Evolutionary conservation across 352 stramenopile species (phyloP).

Genomic region (Thalassiosira ordinaria): DNA sequence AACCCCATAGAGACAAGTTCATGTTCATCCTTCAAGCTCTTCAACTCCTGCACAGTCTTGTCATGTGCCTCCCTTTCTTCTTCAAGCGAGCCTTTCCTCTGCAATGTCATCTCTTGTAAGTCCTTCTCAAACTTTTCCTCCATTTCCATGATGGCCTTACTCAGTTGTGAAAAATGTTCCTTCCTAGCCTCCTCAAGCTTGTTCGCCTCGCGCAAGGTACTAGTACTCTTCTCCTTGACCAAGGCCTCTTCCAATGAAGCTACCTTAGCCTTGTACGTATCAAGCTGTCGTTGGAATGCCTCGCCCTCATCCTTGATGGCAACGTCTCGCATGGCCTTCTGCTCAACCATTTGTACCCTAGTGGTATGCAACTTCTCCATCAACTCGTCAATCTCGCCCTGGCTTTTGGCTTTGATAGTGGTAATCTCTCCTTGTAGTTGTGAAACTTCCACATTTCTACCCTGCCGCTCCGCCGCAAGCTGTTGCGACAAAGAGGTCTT

Average conservation of each 20-base stretch:
- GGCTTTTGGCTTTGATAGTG: neutral
- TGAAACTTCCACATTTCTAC: neutral
- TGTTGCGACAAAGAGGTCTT: slow-evolving; percentile 4
- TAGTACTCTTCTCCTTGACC: slow-evolving; percentile 5
- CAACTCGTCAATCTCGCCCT: neutral
- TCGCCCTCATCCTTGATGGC: neutral
- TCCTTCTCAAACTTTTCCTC: neutral
- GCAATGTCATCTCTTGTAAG: neutral
- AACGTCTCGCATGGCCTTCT: neutral
- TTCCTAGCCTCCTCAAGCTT: neutral
- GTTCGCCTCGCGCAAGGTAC: slow-evolving; percentile 5
- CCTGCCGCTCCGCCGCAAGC: neutral
- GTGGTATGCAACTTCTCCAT: neutral
- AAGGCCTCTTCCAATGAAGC: slow-evolving; percentile 6
- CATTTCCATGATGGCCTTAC: neutral
- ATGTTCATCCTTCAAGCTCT: neutral
- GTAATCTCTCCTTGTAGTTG: neutral
- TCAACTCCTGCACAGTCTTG: neutral
- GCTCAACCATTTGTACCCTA: neutral
- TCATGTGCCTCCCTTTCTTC: neutral
- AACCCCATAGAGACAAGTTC: neutral
- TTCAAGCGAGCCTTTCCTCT: neutral
- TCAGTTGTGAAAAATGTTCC: slow-evolving; percentile 1
- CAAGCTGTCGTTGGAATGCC: neutral
- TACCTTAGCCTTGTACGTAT: neutral